phyloP scores from a whole-genome alignment of 176 grass and related monocot species.

The Dendrocalamus sinicus region DNA sequence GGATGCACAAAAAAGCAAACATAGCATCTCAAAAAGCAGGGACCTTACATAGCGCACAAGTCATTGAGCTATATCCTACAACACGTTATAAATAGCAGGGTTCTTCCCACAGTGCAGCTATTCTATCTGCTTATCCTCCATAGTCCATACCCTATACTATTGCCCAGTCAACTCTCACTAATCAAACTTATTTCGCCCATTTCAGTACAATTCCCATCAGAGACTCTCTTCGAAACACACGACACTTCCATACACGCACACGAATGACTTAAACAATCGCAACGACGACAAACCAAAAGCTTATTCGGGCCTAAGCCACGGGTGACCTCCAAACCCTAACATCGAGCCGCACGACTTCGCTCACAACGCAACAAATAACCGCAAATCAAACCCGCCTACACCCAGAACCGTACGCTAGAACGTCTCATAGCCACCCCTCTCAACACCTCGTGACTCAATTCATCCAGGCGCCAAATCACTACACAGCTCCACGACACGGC shows the following conservation, averaged over 20 bases:
- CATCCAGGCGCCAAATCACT: background rate
- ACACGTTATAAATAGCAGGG: background rate
- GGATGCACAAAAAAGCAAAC: background rate
- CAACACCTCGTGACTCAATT: background rate
- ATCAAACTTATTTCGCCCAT: background rate
- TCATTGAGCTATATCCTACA: background rate
- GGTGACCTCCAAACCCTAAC: background rate
- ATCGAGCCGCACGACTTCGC: background rate
- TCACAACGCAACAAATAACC: background rate
- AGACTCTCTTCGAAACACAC: background rate
- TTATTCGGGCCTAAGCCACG: constrained; percentile 3
- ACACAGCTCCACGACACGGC: background rate
- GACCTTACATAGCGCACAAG: background rate
- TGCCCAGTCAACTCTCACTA: constrained; percentile 6
- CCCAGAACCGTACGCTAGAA: background rate
- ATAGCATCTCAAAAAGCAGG: background rate
- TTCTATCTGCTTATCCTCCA: background rate
- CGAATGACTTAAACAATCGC: background rate
- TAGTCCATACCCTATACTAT: background rate
- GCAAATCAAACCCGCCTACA: background rate
- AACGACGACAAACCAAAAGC: background rate
- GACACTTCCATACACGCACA: background rate
- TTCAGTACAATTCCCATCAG: background rate
- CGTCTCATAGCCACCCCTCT: background rate
- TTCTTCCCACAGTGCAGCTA: background rate